Evolutionary conservation across 768 basidiomycete species (phyloP).

Genomic region (Phanerochaete sordida): DNA sequence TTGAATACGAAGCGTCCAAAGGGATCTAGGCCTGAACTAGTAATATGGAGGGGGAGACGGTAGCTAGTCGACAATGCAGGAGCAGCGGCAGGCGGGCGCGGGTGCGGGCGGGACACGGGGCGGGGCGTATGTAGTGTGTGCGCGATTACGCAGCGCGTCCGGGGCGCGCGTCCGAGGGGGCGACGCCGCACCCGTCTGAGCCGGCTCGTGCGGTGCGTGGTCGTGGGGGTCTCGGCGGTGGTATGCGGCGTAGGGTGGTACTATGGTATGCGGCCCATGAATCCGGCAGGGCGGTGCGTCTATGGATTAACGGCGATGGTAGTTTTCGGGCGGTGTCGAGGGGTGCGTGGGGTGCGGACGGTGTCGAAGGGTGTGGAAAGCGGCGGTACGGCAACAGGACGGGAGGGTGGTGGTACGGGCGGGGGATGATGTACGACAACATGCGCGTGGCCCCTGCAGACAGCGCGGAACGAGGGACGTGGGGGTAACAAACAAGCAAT

Average conservation of each 20-base stretch:
- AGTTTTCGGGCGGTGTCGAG: not conserved
- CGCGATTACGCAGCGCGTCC: not conserved
- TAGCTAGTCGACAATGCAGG: not conserved
- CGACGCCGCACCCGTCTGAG: not conserved
- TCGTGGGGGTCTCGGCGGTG: slow-evolving; percentile 5
- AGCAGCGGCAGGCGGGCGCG: not conserved
- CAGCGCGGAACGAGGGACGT: not conserved
- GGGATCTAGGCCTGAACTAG: not conserved
- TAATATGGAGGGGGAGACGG: not conserved
- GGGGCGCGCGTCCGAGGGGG: not conserved
- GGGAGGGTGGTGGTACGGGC: not conserved
- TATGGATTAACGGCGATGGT: slow-evolving; percentile 2
- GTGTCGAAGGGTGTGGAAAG: not conserved
- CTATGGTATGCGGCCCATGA: slow-evolving; percentile 7
- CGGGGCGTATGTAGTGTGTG: not conserved
- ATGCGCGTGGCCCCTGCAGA: not conserved
- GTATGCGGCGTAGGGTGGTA: slow-evolving; percentile 10
- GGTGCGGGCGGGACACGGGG: not conserved
- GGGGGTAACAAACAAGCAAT: not conserved
- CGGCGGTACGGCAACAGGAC: not conserved
- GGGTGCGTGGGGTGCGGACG: not conserved
- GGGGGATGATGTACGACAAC: not conserved
- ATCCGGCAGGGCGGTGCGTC: not conserved
- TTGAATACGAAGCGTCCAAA: not conserved
- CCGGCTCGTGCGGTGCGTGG: not conserved